Conservation (phyloP, 2,329 filamentous ascomycete species). For the Sphaerulina musiva region DNA sequence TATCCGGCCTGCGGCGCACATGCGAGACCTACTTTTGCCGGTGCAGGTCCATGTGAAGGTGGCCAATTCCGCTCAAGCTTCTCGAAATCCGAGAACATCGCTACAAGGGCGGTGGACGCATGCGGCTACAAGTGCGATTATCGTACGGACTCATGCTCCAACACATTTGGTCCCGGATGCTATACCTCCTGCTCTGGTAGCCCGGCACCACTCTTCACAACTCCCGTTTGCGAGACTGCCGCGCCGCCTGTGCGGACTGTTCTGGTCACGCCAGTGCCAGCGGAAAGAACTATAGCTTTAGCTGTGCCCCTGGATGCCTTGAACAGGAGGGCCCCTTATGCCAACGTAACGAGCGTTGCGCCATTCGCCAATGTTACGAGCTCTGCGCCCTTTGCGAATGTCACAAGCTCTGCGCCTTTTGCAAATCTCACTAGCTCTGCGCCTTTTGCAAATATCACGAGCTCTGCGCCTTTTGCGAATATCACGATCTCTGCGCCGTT, state of each 20-base stretch:
- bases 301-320: constrained; percentile 3
- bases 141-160: constrained; percentile 18
- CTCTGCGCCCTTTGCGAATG: too few species aligned
- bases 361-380: too few species aligned
- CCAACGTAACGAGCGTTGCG: too few species aligned
- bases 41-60: constrained; percentile 15
- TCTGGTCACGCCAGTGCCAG: constrained; percentile 3
- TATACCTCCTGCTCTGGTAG: constrained; percentile 16
- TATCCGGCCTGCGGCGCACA: constrained; percentile 20
- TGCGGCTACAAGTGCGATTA: constrained; percentile 19
- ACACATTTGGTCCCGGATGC: constrained; percentile 23
- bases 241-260: not conserved
- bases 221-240: constrained; percentile 11
- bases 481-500: too few species aligned
- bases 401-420: too few species aligned
- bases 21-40: constrained; percentile 21
- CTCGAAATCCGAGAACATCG: constrained; percentile 1
- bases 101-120: constrained; percentile 7
- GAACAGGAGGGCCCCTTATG: not conserved
- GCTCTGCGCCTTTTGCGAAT: too few species aligned
- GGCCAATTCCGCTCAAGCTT: constrained; percentile 4
- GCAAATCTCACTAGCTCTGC: too few species aligned
- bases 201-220: constrained; percentile 14
- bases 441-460: too few species aligned
- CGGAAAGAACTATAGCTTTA: not conserved